A percentile compares a stretch with the other conserved stretches of the same genome.
These are phyloP conservation scores for Triticum aestivum DNA, from an alignment of 176 grass and related monocot species.

Conservation along the genomic window DNA sequence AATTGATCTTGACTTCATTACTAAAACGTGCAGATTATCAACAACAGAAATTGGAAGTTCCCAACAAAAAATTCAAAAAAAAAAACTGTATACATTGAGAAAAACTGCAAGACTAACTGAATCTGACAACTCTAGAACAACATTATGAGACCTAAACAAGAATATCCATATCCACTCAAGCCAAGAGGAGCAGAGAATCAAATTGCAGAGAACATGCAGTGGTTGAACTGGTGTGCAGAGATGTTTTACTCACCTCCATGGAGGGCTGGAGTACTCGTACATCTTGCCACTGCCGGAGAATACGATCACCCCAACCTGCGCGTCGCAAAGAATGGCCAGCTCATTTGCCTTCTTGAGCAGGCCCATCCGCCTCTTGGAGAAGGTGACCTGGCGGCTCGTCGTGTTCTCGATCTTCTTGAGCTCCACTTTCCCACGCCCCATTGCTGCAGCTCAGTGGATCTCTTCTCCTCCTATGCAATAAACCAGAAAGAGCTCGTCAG, in stretches of 20 bases:
- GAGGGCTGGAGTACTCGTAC: slow-evolving; percentile 75
- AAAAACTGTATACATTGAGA: neutral
- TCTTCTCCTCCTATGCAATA: slow-evolving; percentile 19
- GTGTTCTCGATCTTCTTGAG: slow-evolving; percentile 84
- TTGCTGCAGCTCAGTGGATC: slow-evolving; percentile 16
- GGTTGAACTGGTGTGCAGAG: neutral
- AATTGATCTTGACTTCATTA: neutral
- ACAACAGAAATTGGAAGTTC: neutral
- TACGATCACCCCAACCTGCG: slow-evolving; percentile 66
- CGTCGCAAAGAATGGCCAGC: slow-evolving; percentile 69
- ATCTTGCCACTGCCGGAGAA: slow-evolving; percentile 74
- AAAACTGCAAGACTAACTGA: neutral
- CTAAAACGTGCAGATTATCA: neutral
- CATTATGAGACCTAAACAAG: neutral
- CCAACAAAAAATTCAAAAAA: neutral
- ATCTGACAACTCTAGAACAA: neutral
- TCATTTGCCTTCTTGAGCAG: slow-evolving; percentile 85
- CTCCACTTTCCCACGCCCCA: slow-evolving; percentile 83
- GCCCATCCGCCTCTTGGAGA: slow-evolving; percentile 79
- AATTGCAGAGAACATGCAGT: slow-evolving; percentile 13
- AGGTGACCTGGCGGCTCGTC: slow-evolving; percentile 74
- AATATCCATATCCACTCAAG: neutral
- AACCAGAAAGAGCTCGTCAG: neutral
- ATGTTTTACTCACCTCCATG: slow-evolving; percentile 49
- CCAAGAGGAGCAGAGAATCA: neutral